Evolutionary conservation across 257 asterid species (phyloP), one percentile per base, ranked within the genome.

Genomic region (Eustoma russellianum): DNA sequence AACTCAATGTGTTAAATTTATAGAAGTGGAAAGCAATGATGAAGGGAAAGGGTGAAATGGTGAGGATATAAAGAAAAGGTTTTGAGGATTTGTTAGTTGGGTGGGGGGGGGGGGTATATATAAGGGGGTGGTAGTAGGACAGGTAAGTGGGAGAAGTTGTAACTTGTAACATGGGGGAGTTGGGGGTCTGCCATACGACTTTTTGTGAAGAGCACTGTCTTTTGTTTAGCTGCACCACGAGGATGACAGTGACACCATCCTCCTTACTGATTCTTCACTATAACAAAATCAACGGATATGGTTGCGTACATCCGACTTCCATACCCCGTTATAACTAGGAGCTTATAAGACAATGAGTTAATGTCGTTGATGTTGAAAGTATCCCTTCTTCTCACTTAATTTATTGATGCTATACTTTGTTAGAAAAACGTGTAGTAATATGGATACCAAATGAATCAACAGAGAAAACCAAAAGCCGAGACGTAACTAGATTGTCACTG

Each of bases 101-200:
- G 9, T 33, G 12, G 61, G 41, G 60, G 9, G 47, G 28, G 46
- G 18, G 52, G 52, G 57, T 40, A 41, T 66, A 57, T 55, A 76
- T 68, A 68, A 48, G 67, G 65, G 30, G 60, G 57, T 41, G 43
- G 54, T 56, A 11, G 55, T 44, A 73, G 50, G 63, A 18, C 45
- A 30, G 65, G 64, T 55, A n/a, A 13, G 30, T 24, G 30, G 30
- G 30, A 24, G 30, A 24, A 24, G 43, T 61, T 38, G 12, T 7
- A 73, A 74, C 67, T 65, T 52, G 83, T 57, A 76, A 80, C 93
- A 75, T 80, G 88, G 82, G 58, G 69, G 57, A 71, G 76, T 72
- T 77, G 73, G 76, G 41, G 70, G 72, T 65, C 76, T 72, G 76
- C 78, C 74, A 64, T 73, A 63, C 79, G 68, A 46, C 72, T 60